Conservation (phyloP, 805 yeast genomes). For the Spathaspora sp. region DNA sequence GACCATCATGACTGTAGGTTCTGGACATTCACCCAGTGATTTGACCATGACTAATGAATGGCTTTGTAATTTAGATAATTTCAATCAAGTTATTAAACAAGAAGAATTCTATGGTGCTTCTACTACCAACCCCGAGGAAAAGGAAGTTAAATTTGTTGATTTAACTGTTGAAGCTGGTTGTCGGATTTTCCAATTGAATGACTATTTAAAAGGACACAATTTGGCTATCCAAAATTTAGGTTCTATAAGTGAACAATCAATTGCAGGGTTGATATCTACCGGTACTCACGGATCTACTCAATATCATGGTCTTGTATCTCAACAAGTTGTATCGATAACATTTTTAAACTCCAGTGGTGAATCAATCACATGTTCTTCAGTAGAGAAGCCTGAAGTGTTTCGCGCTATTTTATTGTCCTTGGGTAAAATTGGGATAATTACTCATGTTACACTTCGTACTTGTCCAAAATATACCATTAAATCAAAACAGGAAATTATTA, state of each 20-base stretch:
- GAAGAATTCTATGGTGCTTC: conserved; percentile 43
- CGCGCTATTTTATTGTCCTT: conserved; percentile 79
- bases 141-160: conserved; percentile 68
- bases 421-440: conserved; percentile 90
- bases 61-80: conserved; percentile 81
- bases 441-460: conserved; percentile 77
- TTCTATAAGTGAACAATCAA: conserved; percentile 87
- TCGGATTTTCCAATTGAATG: conserved; percentile 71
- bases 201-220: conserved; percentile 55
- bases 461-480: conserved; percentile 81
- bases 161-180: conserved; percentile 94
- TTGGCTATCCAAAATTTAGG: conserved; percentile 89
- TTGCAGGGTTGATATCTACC: conserved; percentile 94
- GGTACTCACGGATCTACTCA: conserved; percentile 97
- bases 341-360: conserved; percentile 77
- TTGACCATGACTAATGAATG: conserved; percentile 85
- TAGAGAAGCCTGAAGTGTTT: conserved; percentile 63
- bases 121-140: conserved; percentile 11
- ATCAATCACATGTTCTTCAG: conserved; percentile 60
- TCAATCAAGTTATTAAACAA: conserved; percentile 51
- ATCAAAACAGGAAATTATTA: conserved; percentile 77
- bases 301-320: conserved; percentile 84
- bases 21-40: conserved; percentile 94
- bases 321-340: conserved; percentile 77
- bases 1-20: conserved; percentile 81